These are phyloP conservation scores for Crucihimalaya himalaica DNA, from an alignment of 345 rosid species.

Conservation along the genomic window DNA sequence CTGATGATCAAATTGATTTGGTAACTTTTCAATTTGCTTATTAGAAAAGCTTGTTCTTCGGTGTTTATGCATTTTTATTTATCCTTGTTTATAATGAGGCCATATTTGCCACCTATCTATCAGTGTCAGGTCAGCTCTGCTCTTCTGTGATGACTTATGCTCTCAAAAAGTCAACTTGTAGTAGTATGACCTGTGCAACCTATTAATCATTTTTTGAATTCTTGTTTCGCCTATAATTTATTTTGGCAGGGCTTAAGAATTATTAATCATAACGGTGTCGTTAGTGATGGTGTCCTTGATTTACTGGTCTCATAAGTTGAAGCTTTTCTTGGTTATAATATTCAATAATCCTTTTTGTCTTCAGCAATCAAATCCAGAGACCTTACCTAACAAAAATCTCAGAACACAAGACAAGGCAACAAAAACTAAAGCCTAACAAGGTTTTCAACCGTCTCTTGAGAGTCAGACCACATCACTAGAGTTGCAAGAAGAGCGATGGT, in stretches of 20 bases:
- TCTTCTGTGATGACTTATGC: no score
- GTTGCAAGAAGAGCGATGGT: slow-evolving; percentile 77
- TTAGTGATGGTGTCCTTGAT: no score
- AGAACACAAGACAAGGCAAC: background rate
- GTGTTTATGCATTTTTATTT: background rate
- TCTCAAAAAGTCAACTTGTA: no score
- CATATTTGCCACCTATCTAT: no score
- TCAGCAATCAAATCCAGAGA: background rate
- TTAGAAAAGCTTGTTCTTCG: background rate
- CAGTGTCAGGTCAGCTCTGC: no score
- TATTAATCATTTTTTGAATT: no score
- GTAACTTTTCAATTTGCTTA: background rate
- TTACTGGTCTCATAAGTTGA: no score
- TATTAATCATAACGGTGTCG: no score
- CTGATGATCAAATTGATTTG: background rate
- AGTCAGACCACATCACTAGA: slow-evolving; percentile 81
- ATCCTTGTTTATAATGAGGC: background rate
- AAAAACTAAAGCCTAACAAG: slow-evolving; percentile 18
- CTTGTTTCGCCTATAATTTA: no score
- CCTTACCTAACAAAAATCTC: slow-evolving; percentile 2
- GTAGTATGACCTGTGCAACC: no score
- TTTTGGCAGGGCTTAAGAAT: no score
- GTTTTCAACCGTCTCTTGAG: slow-evolving; percentile 41
- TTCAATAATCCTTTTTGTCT: background rate
- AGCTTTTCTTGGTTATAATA: background rate